Base-by-base conservation (phyloP, 306 rosid genomes). In the Acacia confusa region DNA sequence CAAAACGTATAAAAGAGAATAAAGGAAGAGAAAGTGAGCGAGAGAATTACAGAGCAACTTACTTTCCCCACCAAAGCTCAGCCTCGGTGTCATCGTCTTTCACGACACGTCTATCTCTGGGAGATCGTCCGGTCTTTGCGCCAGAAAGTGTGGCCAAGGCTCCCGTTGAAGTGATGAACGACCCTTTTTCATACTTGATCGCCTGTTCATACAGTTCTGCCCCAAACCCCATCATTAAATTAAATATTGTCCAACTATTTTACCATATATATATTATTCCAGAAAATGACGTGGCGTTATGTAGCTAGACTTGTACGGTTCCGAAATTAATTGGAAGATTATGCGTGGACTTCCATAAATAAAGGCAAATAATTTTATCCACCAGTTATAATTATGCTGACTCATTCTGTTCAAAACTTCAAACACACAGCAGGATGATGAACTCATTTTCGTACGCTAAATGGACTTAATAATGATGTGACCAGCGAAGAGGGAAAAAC, bases 21-120 rank as follows among this genome's bases (percentile, higher is more conserved):
- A 58, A 55, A n/a, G 50, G 16, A 34, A 16, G 64, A 57, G n/a
- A 32, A 36, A 4, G 74, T 87, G 43, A 0, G 5, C 7, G 40
- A 0, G 57, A 63, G 38, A 38, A 40, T 43, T 3, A n/a, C n/a
- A 88, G 6, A 9, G 9, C 2, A 1, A 43, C 97, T 81, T 81
- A 95, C 99, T 87, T 95, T 86, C 97, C 99, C 99, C 97, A 95
- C 99, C 99, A 95, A 81, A 95, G 97, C 64, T 91, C 97, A 22
- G 84, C 67, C 82, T 89, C 93, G 0, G 92, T 89, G 14, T 79
- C 79, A 9, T 88, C 87, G 75, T 93, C 99, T 74, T 74, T 91
- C 5, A 95, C 97, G 0, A 95, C 95, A 9, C 99, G 94, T 71
- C 92, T 93, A 81, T 95, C 99, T 63, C 95, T 92, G 0, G 99